These are phyloP conservation scores for Lodderomyces theae DNA, from an alignment of 1,139 yeast species.

Conservation along the genomic window DNA sequence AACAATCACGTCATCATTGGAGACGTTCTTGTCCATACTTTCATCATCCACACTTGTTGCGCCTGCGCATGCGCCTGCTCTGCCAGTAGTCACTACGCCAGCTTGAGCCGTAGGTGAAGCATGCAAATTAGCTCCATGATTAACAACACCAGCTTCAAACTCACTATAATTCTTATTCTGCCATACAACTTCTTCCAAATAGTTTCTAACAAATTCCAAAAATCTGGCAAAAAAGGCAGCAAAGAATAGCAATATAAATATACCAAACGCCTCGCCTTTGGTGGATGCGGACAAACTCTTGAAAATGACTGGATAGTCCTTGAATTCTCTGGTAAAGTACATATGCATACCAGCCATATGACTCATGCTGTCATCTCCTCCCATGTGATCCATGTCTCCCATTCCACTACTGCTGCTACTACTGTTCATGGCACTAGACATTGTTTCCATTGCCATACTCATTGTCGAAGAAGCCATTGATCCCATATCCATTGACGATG, in stretches of 20 bases:
- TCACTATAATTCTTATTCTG: constrained; percentile 30
- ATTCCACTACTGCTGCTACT: background rate
- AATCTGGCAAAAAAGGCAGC: constrained; percentile 60
- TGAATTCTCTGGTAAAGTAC: constrained; percentile 50
- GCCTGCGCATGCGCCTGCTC: constrained; percentile 1
- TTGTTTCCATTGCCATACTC: constrained; percentile 13
- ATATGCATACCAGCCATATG: constrained; percentile 47
- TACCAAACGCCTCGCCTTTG: constrained; percentile 68
- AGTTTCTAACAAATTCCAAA: constrained; percentile 54
- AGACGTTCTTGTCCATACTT: constrained; percentile 6
- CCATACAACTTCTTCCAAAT: constrained; percentile 67
- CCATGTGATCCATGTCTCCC: constrained; percentile 8
- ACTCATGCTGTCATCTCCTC: constrained; percentile 12
- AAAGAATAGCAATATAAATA: constrained; percentile 57
- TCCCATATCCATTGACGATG: constrained; percentile 11
- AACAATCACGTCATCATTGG: constrained; percentile 5
- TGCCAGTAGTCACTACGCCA: background rate
- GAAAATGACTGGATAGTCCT: constrained; percentile 61
- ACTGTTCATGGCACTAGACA: constrained; percentile 8
- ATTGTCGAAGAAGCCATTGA: constrained; percentile 9
- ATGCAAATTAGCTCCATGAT: constrained; percentile 10
- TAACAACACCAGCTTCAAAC: constrained; percentile 12
- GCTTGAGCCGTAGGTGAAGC: constrained; percentile 3
- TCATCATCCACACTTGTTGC: constrained; percentile 1
- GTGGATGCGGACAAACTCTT: constrained; percentile 47